Conservation (phyloP, 164 flowering plant genomes). For the Aristolochia contorta region DNA sequence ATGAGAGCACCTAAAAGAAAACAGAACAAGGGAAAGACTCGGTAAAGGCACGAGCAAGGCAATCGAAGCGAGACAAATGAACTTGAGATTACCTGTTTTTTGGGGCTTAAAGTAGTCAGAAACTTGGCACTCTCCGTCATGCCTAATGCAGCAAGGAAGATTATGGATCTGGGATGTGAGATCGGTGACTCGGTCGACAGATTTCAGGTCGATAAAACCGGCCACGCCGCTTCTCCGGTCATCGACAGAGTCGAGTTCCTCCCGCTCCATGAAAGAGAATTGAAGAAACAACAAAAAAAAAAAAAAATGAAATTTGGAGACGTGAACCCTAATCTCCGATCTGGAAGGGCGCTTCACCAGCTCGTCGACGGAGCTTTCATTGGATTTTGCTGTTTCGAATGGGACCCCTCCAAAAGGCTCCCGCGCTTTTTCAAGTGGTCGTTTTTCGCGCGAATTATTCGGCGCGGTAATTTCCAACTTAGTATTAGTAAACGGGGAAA, state of each 20-base stretch:
- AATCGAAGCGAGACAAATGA: neutral
- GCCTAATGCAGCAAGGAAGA: slow-evolving; percentile 86
- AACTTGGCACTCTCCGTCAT: slow-evolving; percentile 56
- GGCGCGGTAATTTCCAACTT: too few species aligned
- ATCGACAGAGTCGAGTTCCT: neutral
- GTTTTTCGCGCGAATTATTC: too few species aligned
- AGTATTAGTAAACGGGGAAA: too few species aligned
- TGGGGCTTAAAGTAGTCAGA: slow-evolving; percentile 84
- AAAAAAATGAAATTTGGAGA: too few species aligned
- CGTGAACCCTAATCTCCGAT: too few species aligned
- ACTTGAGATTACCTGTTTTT: slow-evolving; percentile 22
- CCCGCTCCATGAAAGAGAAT: slow-evolving; percentile 15
- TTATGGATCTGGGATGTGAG: slow-evolving; percentile 62
- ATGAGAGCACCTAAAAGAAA: slow-evolving; percentile 38
- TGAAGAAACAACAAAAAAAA: too few species aligned
- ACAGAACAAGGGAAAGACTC: neutral
- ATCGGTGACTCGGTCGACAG: slow-evolving; percentile 21
- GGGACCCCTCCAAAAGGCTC: too few species aligned
- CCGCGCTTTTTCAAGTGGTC: too few species aligned
- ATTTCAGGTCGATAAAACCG: slow-evolving; percentile 26
- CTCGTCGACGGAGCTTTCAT: too few species aligned
- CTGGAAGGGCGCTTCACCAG: too few species aligned
- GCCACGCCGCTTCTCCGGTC: slow-evolving; percentile 7
- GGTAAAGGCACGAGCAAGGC: neutral
- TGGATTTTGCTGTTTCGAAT: too few species aligned